These are phyloP conservation scores for Citrullus amarus DNA, from an alignment of 306 rosid species.

Conservation along the genomic window DNA sequence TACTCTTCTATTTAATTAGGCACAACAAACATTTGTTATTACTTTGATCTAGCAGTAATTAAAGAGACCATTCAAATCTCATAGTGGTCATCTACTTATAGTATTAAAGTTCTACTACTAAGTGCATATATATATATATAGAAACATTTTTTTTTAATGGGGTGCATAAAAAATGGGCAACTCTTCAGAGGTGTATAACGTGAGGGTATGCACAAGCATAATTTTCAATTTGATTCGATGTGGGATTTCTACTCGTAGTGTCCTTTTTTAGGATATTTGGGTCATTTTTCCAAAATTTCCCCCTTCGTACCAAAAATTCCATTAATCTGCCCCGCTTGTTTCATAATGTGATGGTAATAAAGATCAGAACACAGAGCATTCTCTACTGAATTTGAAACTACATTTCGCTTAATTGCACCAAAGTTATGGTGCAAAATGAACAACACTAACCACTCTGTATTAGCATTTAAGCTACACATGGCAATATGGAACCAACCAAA, in stretches of 20 bases:
- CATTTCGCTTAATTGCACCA: neutral
- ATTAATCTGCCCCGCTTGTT: neutral
- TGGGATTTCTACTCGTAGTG: neutral
- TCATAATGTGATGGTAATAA: neutral
- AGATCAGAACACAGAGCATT: neutral
- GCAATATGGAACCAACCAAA: neutral
- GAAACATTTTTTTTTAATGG: too few relatives aligned
- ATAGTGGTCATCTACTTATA: neutral
- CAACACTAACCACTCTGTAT: neutral
- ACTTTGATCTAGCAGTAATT: too few relatives aligned
- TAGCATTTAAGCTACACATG: neutral
- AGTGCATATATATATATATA: too few relatives aligned
- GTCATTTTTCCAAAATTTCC: neutral
- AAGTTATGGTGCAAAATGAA: neutral
- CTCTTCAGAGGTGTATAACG: neutral
- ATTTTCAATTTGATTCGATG: neutral
- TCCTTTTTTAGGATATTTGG: neutral
- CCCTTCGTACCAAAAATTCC: neutral
- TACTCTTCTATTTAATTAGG: neutral
- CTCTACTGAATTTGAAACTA: neutral
- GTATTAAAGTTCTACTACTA: neutral
- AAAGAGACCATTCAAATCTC: neutral
- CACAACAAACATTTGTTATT: too few relatives aligned
- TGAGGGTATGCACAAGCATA: neutral
- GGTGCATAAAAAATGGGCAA: too few relatives aligned